Base-by-base conservation (phyloP, 768 basidiomycete genomes). In the Phanerochaete sordida region DNA sequence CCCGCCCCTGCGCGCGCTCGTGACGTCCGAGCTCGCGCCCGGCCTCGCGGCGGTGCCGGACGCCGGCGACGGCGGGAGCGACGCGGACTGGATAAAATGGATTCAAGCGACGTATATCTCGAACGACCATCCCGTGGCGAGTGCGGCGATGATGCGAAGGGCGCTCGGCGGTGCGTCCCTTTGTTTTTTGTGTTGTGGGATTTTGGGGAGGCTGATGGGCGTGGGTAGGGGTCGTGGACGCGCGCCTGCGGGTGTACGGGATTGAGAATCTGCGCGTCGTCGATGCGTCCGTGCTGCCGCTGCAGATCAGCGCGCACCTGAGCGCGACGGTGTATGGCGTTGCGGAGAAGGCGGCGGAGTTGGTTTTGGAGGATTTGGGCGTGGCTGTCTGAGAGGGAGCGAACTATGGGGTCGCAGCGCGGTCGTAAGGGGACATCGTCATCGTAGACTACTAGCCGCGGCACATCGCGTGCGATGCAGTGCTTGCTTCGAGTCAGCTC, bases 221-320 rank as follows among this genome's bases (percentile, higher is more conserved):
- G 24, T 81, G 44, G 5, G 27, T 15, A n/a, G 83, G 84, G 48
- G 83, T 86, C 27, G 83, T 85, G 44, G 77, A 82, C 65, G 72
- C 77, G 47, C 70, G 78, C 26, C 71, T 86, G 27, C 70, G 71
- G 56, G 83, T 85, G 1, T 82, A 85, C 66, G 84, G 83, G 23
- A 65, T 73, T 15, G 68, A 73, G 28, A 85, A 85, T 68, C 67
- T 85, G 39, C 76, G 85, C 59, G 83, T 86, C 31, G 77, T 77
- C 23, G 83, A 84, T 63, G 74, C 83, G 15, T 82, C 80, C 0
- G 76, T 86, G 21, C 79, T 83, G 68, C 84, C 85, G 1, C 35
- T 56, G 31, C 57, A 58, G 33, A 50, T 58, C 24, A 47, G 28
- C 39, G 57, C 57, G 16, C 49, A 58, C 39, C 27, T 58, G 3